Evolutionary conservation across 2,329 filamentous ascomycete species (phyloP), one percentile per base, ranked within the genome.

Genomic region (Calonectria fujianensis): DNA sequence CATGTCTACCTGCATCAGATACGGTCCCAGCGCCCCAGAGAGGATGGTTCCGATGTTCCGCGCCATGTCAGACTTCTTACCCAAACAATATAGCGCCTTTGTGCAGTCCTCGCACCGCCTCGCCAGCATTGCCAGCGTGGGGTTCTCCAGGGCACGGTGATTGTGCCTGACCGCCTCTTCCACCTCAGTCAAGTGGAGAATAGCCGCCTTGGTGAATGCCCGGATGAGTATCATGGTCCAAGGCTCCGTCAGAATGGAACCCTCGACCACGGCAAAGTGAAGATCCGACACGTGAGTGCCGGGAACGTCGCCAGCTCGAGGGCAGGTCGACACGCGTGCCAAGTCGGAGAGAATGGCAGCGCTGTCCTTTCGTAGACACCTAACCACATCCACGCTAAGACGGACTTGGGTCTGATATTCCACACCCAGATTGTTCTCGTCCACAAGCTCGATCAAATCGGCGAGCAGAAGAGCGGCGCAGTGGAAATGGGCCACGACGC

Each of bases 401-500:
- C 86, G 83, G 27, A 78, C 74, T 51, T 78, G 75, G 8, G 81
- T 82, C 3, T 79, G 76, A 16, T 76, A 76, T 6, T 80, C 78
- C 2, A 80, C 18, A 3, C 83, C 84, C 16, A 84, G 74, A 3
- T 78, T 75, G 13, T 80, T 78, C 52, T 85, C 83, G 67, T 92
- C 90, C 29, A 91, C 86, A 32, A 85, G 81, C 61, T 89, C 88
- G 16, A 92, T 83, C 5, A 89, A 80, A 71, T 92, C 90, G 41
- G 90, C 89, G 6, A 92, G 82, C 31, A 92, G 84, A 52, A 92
- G 86, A 0, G 87, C 86, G 3, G 87, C 91, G 4, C 92, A 87
- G 75, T 91, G 89, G 88, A 90, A 92, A 76, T 92, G 91, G 0
- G 88, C 89, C 0, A 87, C 84, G 31, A 92, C 86, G 68, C 90